Conservation (phyloP, 164 flowering plant genomes). For the Piper longum region DNA sequence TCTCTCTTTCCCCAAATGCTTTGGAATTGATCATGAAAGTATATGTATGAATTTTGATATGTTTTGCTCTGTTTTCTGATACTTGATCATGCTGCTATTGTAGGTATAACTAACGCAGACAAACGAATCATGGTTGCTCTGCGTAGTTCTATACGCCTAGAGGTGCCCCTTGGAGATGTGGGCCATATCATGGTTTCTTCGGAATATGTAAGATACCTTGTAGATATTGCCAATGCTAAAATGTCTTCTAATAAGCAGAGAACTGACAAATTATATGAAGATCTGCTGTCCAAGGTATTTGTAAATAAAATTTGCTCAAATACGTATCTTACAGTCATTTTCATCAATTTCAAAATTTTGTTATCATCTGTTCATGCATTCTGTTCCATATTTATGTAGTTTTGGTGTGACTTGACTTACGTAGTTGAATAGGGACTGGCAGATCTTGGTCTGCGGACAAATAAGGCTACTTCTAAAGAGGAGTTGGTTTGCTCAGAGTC, state of each 20-base stretch:
- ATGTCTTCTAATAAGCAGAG: constrained; percentile 60
- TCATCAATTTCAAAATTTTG: too few relatives aligned
- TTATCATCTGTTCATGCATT: too few relatives aligned
- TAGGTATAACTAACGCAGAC: constrained; percentile 41
- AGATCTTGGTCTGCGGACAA: not conserved
- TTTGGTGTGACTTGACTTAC: not conserved
- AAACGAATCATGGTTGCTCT: constrained; percentile 70
- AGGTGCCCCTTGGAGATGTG: constrained; percentile 62
- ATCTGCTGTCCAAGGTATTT: constrained; percentile 18
- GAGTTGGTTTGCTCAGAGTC: not conserved
- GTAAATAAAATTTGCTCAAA: too few relatives aligned
- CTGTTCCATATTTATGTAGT: too few relatives aligned
- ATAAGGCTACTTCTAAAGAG: constrained; percentile 1
- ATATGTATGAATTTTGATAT: not conserved
- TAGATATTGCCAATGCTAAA: constrained; percentile 65
- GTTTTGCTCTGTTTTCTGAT: not conserved
- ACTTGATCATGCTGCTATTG: not conserved
- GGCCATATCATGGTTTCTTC: constrained; percentile 35
- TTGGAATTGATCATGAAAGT: too few relatives aligned
- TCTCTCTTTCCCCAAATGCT: too few relatives aligned
- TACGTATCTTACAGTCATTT: not conserved
- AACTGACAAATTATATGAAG: constrained; percentile 43
- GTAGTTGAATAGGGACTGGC: constrained; percentile 2
- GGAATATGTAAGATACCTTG: constrained; percentile 56
- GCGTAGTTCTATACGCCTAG: constrained; percentile 73